Evolutionary conservation across 1,139 yeast genomes (phyloP), one percentile per base, ranked within the genome.

Genomic region (Candida sp.): DNA sequence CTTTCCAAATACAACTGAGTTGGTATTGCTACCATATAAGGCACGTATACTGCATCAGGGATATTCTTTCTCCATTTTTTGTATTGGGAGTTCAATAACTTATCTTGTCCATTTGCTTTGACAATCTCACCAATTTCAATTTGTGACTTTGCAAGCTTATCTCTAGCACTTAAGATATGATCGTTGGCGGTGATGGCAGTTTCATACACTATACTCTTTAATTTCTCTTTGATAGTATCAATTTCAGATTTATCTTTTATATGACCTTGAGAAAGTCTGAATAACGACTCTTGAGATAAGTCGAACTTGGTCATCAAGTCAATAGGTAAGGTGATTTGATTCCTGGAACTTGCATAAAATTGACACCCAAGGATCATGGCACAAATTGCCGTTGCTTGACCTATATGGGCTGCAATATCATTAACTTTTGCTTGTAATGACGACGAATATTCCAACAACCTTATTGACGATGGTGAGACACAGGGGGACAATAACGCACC

Each of bases 111-210:
- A 12, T 63, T 55, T 3, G 51, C 46, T 1, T 37, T 39, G 3
- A 73, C 61, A 2, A 70, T 49, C 3, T 58, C 53, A 5, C 49
- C 36, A 19, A 77, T 69, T 25, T 69, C 70, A 2, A 51, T 50
- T 44, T 65, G 67, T 15, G 76, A 58, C 39, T 67, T 59, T 1
- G 54, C 46, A 19, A 85, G 60, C 52, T 85, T 80, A 12, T 70
- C 60, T 43, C 85, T 66, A 1, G 95, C 91, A 0, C 90, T 70
- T 5, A 87, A 61, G 12, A 88, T 61, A 60, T 88, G 96, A 60
- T 88, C 96, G 63, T 88, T 87, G 2, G 96, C 95, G 1, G 77
- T 66, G 1, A 84, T 77, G 1, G 95, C 88, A 1, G 86, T 78
- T 41, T 84, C 89, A 54, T 77, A 88, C 0, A 86, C 73, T 8